These are phyloP conservation scores for Candida sanyaensis DNA, from an alignment of 1,139 yeast genomes.

Conservation along the genomic window DNA sequence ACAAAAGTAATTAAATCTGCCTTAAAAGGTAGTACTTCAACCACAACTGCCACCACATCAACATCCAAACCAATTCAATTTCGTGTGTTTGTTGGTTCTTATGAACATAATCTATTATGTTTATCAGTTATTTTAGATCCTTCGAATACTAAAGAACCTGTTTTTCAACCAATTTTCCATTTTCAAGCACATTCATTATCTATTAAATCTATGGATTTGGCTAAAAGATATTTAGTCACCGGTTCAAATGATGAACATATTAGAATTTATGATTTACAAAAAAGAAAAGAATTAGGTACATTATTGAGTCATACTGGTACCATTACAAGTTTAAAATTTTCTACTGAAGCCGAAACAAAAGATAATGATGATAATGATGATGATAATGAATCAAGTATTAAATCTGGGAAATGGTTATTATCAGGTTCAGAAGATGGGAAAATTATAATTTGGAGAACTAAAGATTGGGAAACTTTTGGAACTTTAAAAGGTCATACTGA, in stretches of 20 bases:
- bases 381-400: constrained; percentile 19
- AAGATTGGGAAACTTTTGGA: constrained; percentile 95
- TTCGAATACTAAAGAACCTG: constrained; percentile 37
- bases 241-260: constrained; percentile 98
- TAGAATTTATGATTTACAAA: constrained; percentile 89
- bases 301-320: constrained; percentile 89
- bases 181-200: constrained; percentile 93
- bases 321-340: constrained; percentile 74
- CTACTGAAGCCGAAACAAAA: constrained; percentile 40
- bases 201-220: constrained; percentile 79
- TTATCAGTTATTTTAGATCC: constrained; percentile 64
- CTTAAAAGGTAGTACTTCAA: constrained; percentile 13
- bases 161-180: constrained; percentile 92
- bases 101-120: constrained; percentile 90
- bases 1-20: constrained; percentile 13
- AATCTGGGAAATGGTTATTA: constrained; percentile 80
- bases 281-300: constrained; percentile 91
- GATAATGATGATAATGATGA: constrained; percentile 7
- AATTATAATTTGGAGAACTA: constrained; percentile 89
- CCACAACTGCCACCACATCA: neutral
- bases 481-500: constrained; percentile 84
- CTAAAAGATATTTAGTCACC: constrained; percentile 83
- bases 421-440: constrained; percentile 93
- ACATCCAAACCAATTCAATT: constrained; percentile 37
- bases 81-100: constrained; percentile 89